These are phyloP conservation scores for Trichoderma gamsii DNA, from an alignment of 495 filamentous ascomycete species.

Conservation along the genomic window DNA sequence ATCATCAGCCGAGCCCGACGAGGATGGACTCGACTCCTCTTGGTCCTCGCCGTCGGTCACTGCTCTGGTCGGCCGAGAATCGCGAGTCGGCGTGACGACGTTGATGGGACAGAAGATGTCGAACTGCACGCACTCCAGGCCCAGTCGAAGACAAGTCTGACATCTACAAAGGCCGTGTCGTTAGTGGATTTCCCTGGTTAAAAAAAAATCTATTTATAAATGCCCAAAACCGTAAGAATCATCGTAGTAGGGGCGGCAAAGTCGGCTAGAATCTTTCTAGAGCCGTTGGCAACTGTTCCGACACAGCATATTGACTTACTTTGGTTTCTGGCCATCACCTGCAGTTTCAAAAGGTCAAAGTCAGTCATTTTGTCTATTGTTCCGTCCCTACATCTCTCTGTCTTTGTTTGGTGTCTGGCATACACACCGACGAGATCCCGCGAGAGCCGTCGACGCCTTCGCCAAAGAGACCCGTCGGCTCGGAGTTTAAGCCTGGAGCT, in stretches of 20 bases:
- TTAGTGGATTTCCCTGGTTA: neutral
- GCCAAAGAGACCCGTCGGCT: neutral
- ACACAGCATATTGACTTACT: neutral
- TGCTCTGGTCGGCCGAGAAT: neutral
- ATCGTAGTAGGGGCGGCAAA: neutral
- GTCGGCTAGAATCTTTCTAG: neutral
- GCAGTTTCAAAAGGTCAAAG: neutral
- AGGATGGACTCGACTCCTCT: neutral
- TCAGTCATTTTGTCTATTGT: neutral
- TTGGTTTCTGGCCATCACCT: constrained; percentile 12
- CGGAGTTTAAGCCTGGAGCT: no score
- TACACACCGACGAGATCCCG: neutral
- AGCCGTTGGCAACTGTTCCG: neutral
- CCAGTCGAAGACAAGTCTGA: constrained; percentile 1
- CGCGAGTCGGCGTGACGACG: constrained; percentile 9
- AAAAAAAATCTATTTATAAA: neutral
- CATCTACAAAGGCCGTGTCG: neutral
- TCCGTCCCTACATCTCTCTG: neutral
- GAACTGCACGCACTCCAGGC: constrained; percentile 9
- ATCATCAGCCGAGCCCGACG: neutral
- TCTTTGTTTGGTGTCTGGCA: neutral
- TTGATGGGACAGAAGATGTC: constrained; percentile 14
- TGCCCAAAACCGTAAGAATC: neutral
- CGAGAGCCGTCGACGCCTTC: no score
- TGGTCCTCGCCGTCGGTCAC: neutral